Evolutionary conservation across 306 rosid species (phyloP).

Genomic region (Vigna angularis): DNA sequence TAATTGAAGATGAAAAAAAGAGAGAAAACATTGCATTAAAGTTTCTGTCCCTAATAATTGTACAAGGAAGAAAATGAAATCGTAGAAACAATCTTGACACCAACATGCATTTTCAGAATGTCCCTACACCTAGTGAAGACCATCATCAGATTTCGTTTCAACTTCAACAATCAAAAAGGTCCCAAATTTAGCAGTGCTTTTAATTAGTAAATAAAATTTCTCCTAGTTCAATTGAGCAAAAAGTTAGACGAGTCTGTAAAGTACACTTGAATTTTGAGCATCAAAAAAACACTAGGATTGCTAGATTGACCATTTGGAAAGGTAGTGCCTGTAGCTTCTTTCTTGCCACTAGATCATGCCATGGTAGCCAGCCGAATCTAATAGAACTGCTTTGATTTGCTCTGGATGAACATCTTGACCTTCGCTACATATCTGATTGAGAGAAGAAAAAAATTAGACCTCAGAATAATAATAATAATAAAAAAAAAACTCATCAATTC

Average conservation of each 20-base stretch:
- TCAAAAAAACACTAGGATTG: slow-evolving; percentile 30
- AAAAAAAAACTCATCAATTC: neutral
- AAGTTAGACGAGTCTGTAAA: neutral
- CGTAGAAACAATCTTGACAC: neutral
- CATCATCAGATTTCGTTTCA: neutral
- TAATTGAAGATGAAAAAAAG: neutral
- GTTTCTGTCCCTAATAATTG: neutral
- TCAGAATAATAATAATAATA: too few species aligned
- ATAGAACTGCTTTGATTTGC: slow-evolving; percentile 67
- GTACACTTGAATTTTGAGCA: slow-evolving; percentile 14
- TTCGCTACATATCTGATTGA: slow-evolving; percentile 68
- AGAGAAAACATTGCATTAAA: neutral
- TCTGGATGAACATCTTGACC: slow-evolving; percentile 68
- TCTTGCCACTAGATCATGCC: slow-evolving; percentile 44
- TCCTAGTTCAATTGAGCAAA: slow-evolving; percentile 1
- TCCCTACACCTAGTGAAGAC: neutral
- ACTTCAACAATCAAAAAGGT: neutral
- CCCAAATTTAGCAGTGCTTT: neutral
- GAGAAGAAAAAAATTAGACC: neutral
- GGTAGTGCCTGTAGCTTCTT: neutral
- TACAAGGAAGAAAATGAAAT: neutral
- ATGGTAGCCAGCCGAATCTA: slow-evolving; percentile 70
- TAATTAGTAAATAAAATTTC: neutral
- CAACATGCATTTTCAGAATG: slow-evolving; percentile 6
- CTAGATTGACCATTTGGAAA: slow-evolving; percentile 1